Evolutionary conservation across 2,329 filamentous ascomycete genomes (phyloP), one percentile per base, ranked within the genome.

Genomic region (Penicillium thymicola): DNA sequence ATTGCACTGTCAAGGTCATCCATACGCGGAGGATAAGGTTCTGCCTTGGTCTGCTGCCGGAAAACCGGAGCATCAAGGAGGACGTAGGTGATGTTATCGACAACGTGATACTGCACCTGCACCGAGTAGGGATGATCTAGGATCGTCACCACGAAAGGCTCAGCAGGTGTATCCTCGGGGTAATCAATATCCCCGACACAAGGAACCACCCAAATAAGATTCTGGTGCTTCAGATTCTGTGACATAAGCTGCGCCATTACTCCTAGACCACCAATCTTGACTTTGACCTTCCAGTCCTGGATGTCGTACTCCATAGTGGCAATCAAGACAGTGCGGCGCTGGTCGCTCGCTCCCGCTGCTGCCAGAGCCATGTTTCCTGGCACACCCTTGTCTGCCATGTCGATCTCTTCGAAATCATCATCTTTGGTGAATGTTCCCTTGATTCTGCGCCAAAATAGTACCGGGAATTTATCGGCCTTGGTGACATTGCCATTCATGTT

Each of bases 291-390:
- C 83, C 86, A 88, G 65, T 89, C 86, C 57, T 86, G 83, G 59
- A 89, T 89, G 60, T 88, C 85, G 70, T 89, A 89, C 70, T 89
- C 86, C 84, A 88, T 87, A n/a, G 86, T 88, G 14, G 85, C 86
- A 52, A 89, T 87, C 34, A 89, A 77, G 3, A 87, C 82, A 42
- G 80, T 87, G 11, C 82, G 76, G 38, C 77, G 61, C 41, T 65
- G 64, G 1, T 45, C 59, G 2, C 42, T 63, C n/a, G 75, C 67
- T 18, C 54, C 59, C n/a, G 75, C 67, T 21, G 53, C 59, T 34
- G 63, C 68, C 27, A 74, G 65, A 1, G 67, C 69, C 34, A 72
- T 66, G 6, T 47, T 67, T 71, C 50, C 70, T 71, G 25, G 66
- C 66, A 27, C 4, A 6, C 14, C 21, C 11, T 40, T 41, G 14